Conservation (phyloP, 2,329 filamentous ascomycete genomes). For the Pseudogymnoascus sp. region DNA sequence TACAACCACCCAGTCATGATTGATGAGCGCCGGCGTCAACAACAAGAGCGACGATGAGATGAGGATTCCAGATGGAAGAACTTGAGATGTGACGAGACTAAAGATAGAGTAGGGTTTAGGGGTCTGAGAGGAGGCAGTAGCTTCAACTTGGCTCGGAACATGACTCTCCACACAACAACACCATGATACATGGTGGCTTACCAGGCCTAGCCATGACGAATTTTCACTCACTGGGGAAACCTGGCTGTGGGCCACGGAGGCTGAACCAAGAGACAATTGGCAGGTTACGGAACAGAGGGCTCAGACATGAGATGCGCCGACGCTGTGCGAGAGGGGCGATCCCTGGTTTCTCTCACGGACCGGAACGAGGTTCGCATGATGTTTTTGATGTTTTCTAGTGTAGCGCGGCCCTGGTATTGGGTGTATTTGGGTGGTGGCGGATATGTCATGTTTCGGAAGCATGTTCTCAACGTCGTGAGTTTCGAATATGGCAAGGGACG, state of each 20-base stretch:
- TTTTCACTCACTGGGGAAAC: neutral
- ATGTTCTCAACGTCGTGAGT: slow-evolving; percentile 1
- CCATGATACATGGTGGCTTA: slow-evolving; percentile 3
- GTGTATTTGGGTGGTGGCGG: neutral
- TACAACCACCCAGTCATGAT: slow-evolving; percentile 21
- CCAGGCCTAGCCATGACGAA: neutral
- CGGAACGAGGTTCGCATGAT: slow-evolving; percentile 3
- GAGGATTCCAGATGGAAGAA: neutral
- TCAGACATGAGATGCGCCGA: slow-evolving; percentile 2
- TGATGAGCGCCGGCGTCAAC: slow-evolving; percentile 17
- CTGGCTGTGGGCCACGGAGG: neutral
- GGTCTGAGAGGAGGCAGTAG: neutral
- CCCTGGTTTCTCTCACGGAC: neutral
- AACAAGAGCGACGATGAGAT: slow-evolving; percentile 17
- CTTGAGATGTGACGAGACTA: slow-evolving; percentile 1
- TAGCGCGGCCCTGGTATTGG: neutral
- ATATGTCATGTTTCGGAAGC: slow-evolving; percentile 2
- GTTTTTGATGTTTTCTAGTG: neutral
- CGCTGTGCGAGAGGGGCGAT: slow-evolving; percentile 4
- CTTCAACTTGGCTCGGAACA: neutral
- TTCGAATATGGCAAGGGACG: neutral
- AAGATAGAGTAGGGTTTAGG: neutral
- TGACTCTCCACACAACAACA: slow-evolving; percentile 9
- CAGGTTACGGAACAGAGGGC: slow-evolving; percentile 3
- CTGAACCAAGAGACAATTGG: neutral